phyloP scores from a whole-genome alignment of 148 eudicot genomes.

The Cornus suecica region DNA sequence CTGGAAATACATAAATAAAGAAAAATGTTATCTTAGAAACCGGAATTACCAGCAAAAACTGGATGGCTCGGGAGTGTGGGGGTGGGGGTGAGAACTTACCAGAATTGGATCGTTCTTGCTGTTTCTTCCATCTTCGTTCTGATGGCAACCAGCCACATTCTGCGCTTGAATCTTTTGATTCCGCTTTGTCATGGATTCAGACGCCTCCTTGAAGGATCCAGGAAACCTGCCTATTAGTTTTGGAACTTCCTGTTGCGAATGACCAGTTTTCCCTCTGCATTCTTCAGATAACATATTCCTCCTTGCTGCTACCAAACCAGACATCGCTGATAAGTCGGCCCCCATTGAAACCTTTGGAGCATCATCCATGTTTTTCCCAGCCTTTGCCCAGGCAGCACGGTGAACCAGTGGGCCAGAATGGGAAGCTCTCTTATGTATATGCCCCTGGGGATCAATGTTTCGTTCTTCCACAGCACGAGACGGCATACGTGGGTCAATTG shows the following conservation, averaged over 20 bases:
- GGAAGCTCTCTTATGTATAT: conserved; percentile 66
- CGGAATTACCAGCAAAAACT: neutral
- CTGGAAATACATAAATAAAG: conserved; percentile 30
- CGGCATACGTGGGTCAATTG: conserved; percentile 79
- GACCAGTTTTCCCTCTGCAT: conserved; percentile 44
- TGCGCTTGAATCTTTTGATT: conserved; percentile 36
- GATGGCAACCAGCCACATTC: conserved; percentile 32
- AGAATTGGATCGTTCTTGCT: conserved; percentile 61
- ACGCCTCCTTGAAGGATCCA: conserved; percentile 76
- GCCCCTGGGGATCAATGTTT: conserved; percentile 34
- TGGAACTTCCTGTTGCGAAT: conserved; percentile 49
- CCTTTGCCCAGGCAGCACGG: conserved; percentile 68
- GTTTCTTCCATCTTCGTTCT: conserved; percentile 55
- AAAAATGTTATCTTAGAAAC: neutral
- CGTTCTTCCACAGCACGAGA: conserved; percentile 59
- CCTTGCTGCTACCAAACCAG: conserved; percentile 50
- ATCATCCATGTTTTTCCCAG: conserved; percentile 60
- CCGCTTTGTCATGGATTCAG: conserved; percentile 45
- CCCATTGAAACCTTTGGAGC: conserved; percentile 62
- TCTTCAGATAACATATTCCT: conserved; percentile 60
- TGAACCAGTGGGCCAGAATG: conserved; percentile 89
- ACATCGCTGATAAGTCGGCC: conserved; percentile 46
- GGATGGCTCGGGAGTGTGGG: neutral
- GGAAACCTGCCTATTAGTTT: conserved; percentile 65
- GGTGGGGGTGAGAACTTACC: conserved; percentile 43